Evolutionary conservation across 2,329 filamentous ascomycete species (phyloP), one percentile per base, ranked within the genome.

Genomic region (Fusarium sp.): DNA sequence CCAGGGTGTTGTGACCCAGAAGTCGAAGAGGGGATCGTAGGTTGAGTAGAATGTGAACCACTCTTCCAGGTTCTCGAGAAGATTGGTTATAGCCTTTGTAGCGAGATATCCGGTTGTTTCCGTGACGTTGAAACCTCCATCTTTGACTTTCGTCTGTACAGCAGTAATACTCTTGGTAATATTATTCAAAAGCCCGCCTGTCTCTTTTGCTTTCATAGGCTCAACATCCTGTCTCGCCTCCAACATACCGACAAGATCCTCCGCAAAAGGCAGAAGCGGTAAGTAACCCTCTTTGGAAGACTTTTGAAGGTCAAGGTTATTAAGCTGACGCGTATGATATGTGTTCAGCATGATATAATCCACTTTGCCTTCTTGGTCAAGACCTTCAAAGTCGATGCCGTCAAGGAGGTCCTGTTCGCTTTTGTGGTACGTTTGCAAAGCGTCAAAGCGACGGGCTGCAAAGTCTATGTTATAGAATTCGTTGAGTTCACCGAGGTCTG

Each of bases 331-430:
- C 1, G 54, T 72, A 25, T 71, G 68, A 15, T 61, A 71, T 0
- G 68, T 71, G 12, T 50, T 68, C 10, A 71, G 59, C 64, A 72
- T 57, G 5, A 71, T 71, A 30, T 71, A 69, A 1, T 71, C 68
- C 1, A 71, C 68, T 20, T 58, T 71, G 16, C 68, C 52, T 25
- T 71, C 68, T 10, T 72, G 68, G 14, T 71, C 52, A 1, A 71
- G 59, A 8, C 25, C 34, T 0, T 54, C 44, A 46, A 71, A 71
- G n/a, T 71, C 59, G 2, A 71, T 69, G 0, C 34, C 57, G 8
- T 49, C 22, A 2, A 71, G 59, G 8, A 71, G 40, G 1, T 29
- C 24, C 1, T 71, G 55, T 12, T 71, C 68, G 4, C 53, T 45
- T 8, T 66, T 68, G 8, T 71, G 52, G 1, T 71, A 71, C 1